A percentile compares a stretch with the other conserved stretches of the same genome.
phyloP scores from a whole-genome alignment of 306 rosid species.

The Pyrus betulifolia region DNA sequence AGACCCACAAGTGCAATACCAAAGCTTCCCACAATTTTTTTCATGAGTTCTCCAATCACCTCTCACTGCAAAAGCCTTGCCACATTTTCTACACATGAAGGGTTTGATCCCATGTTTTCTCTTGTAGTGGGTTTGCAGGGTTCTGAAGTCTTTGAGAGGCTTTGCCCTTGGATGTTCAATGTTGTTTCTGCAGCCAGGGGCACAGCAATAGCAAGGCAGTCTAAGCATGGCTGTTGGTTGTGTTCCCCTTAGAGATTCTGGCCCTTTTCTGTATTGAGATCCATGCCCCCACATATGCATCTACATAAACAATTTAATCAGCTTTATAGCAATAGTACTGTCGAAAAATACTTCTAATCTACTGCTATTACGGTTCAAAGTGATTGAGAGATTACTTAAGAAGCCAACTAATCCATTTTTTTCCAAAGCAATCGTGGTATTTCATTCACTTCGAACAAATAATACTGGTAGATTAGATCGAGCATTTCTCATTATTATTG shows the following conservation, averaged over 20 bases:
- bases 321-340: not conserved
- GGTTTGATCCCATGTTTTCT: slow-evolving; percentile 90
- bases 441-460: not conserved
- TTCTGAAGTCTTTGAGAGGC: slow-evolving; percentile 81
- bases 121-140: slow-evolving; percentile 96
- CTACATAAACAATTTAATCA: slow-evolving; percentile 13
- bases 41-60: slow-evolving; percentile 98
- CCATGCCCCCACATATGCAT: slow-evolving; percentile 99
- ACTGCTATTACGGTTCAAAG: not conserved
- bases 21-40: slow-evolving; percentile 90
- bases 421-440: not conserved
- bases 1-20: slow-evolving; percentile 95
- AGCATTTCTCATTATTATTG: not conserved
- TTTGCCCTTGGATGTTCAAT: slow-evolving; percentile 86
- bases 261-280: slow-evolving; percentile 85
- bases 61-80: slow-evolving; percentile 88
- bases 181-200: slow-evolving; percentile 83
- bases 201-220: slow-evolving; percentile 87
- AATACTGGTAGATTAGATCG: not conserved
- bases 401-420: not conserved
- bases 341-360: not conserved
- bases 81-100: slow-evolving; percentile 76
- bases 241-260: slow-evolving; percentile 81
- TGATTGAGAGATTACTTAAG: not conserved
- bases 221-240: slow-evolving; percentile 96